phyloP scores from a whole-genome alignment of 2,329 filamentous ascomycete species.

The Knufia petricola region DNA sequence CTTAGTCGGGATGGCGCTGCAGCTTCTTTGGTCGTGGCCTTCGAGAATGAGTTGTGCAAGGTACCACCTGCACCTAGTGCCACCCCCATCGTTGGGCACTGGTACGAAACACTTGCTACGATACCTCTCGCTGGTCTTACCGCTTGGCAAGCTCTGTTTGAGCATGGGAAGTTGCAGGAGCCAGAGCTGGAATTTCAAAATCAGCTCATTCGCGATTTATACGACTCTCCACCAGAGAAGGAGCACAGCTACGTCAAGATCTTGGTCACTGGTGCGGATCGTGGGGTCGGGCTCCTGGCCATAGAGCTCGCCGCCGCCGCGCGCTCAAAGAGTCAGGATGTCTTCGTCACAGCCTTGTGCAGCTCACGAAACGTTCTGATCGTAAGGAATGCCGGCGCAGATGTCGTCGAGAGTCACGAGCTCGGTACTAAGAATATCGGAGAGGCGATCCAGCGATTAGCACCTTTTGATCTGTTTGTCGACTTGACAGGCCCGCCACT shows the following conservation, averaged over 20 bases:
- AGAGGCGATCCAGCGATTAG: no score
- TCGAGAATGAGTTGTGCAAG: conserved; percentile 28
- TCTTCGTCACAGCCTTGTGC: not conserved
- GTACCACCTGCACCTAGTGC: conserved; percentile 17
- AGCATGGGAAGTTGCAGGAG: conserved; percentile 26
- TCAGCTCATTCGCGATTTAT: not conserved
- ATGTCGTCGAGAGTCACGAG: not conserved
- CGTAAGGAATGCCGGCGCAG: not conserved
- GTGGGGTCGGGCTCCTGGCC: conserved; percentile 30
- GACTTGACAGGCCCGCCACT: not conserved
- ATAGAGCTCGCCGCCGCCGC: conserved; percentile 20
- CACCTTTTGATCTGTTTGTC: no score
- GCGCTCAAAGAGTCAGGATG: not conserved
- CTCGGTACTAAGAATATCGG: not conserved
- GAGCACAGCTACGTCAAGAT: no score
- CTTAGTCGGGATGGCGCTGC: conserved; percentile 33
- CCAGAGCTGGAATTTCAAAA: conserved; percentile 4
- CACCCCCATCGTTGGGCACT: conserved; percentile 28
- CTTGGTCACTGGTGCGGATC: conserved; percentile 32
- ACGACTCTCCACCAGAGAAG: conserved; percentile 14
- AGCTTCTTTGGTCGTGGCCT: conserved; percentile 32
- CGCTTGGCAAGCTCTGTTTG: conserved; percentile 35
- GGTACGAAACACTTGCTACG: conserved; percentile 24
- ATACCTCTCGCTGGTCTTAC: conserved; percentile 32
- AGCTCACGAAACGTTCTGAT: not conserved